Base-by-base conservation (phyloP, 1,139 yeast genomes). In the Lodderomyces oxycetoniae region DNA sequence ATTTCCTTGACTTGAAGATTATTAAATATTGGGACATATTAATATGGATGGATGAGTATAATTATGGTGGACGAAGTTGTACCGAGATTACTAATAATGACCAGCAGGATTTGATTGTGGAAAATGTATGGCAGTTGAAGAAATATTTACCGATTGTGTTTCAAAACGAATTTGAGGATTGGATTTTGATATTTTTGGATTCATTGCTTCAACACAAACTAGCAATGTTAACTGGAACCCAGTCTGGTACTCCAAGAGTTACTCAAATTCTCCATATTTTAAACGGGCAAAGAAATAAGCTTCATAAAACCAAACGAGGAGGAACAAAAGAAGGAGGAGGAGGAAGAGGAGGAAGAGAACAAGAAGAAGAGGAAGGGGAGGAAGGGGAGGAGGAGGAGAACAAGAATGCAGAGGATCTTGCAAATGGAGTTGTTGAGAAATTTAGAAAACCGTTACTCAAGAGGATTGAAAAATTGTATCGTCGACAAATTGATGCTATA, bases 41-140 rank as follows among this genome's bases (percentile, higher is more conserved):
- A 42, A 63, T 91, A 3, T 93, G 98, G 97, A 86, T 89, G 95
- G 96, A 93, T 54, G 80, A 82, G 47, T 78, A 74, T 48, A 93
- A 93, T 50, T 88, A 68, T 55, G 86, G 95, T 28, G 99, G 98
- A 4, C 68, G 88, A 38, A 78, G 79, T 17, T 83, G 95, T 52
- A 58, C 64, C 12, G 72, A 73, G 37, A 76, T 84, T 27, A 63
- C 74, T 4, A 67, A 61, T 34, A 71, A 67, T 8, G 86, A 79
- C 5, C 59, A 61, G 13, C 86, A 81, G 47, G 69, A 69, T 24
- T 61, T 83, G 40, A 64, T 65, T 17, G 79, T 82, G 2, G 68
- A 71, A 33, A 79, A 84, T 36, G 70, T 77, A 34, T 93, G 98
- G 98, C 93, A 86, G 39, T 68, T 93, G 22, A 76, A 77, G 42